Conservation (phyloP, 1,284 basidiomycete species). For the Phellopilus nigrolimitatus region DNA sequence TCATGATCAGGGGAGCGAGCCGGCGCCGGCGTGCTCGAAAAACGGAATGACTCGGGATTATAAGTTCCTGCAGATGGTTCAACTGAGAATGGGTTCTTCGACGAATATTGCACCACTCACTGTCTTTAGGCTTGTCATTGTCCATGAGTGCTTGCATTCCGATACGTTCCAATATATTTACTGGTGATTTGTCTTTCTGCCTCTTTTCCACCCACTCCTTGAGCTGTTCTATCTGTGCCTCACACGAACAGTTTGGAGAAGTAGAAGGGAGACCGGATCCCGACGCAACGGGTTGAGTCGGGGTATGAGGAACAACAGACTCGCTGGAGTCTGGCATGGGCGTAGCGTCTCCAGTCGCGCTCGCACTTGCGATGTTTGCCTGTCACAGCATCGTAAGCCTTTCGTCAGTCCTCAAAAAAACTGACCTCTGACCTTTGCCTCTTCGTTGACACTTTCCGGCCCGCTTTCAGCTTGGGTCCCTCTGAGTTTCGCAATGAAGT, state of each 20-base stretch:
- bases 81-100: not conserved
- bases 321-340: no score
- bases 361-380: not conserved
- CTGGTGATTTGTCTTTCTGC: not conserved
- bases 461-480: not conserved
- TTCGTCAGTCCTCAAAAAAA: constrained; percentile 7
- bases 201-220: constrained; percentile 10
- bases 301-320: not conserved
- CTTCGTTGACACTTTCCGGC: not conserved
- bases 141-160: constrained; percentile 8
- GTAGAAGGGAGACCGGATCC: not conserved
- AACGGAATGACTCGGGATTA: constrained; percentile 51
- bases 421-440: constrained; percentile 21
- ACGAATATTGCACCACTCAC: constrained; percentile 24
- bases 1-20: constrained; percentile 37
- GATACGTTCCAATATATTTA: constrained; percentile 6
- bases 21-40: constrained; percentile 45
- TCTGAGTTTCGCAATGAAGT: constrained; percentile 25
- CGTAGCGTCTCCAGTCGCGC: not conserved
- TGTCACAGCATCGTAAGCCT: not conserved
- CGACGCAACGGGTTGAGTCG: constrained; percentile 7
- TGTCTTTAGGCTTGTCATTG: constrained; percentile 26
- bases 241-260: not conserved
- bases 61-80: constrained; percentile 27
- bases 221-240: not conserved